These are phyloP conservation scores for Pezicula carpinea DNA, from an alignment of 2,329 filamentous ascomycete genomes.

Conservation along the genomic window DNA sequence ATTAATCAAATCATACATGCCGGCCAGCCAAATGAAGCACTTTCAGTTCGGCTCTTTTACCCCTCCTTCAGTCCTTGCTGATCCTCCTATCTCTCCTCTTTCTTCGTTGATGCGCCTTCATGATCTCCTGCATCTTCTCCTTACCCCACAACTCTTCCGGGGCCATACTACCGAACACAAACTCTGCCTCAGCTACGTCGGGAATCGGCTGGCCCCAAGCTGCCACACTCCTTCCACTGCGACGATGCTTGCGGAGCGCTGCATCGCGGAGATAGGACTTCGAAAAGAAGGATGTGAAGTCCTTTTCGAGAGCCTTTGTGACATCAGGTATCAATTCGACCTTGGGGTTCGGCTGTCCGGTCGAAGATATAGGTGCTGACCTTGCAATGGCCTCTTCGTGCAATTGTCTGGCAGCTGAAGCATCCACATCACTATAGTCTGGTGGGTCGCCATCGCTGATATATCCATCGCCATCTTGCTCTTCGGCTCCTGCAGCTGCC, in stretches of 20 bases:
- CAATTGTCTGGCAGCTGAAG: constrained; percentile 68
- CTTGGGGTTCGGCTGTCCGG: constrained; percentile 29
- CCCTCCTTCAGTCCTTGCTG: constrained; percentile 14
- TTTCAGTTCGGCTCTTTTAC: constrained; percentile 26
- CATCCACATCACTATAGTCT: constrained; percentile 67
- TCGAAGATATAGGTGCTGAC: constrained; percentile 17
- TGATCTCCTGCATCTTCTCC: constrained; percentile 48
- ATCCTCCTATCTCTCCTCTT: constrained; percentile 41
- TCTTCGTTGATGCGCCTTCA: constrained; percentile 57
- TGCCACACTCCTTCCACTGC: constrained; percentile 62
- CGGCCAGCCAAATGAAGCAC: constrained; percentile 30
- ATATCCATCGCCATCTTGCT: constrained; percentile 31
- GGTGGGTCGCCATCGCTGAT: constrained; percentile 47
- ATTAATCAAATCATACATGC: constrained; percentile 13
- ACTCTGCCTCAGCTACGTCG: constrained; percentile 66
- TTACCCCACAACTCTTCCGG: constrained; percentile 48
- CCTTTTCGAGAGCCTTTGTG: constrained; percentile 38
- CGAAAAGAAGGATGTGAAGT: constrained; percentile 82
- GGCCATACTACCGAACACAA: constrained; percentile 46
- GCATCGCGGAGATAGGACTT: constrained; percentile 68
- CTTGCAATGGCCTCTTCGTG: constrained; percentile 39
- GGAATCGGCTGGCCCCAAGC: constrained; percentile 83
- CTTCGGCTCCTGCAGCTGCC: constrained; percentile 41
- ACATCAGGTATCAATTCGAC: constrained; percentile 16
- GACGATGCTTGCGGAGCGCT: constrained; percentile 68